phyloP scores from a whole-genome alignment of 192 early-diverging fungal genomes.

The Radiomyces spectabilis region DNA sequence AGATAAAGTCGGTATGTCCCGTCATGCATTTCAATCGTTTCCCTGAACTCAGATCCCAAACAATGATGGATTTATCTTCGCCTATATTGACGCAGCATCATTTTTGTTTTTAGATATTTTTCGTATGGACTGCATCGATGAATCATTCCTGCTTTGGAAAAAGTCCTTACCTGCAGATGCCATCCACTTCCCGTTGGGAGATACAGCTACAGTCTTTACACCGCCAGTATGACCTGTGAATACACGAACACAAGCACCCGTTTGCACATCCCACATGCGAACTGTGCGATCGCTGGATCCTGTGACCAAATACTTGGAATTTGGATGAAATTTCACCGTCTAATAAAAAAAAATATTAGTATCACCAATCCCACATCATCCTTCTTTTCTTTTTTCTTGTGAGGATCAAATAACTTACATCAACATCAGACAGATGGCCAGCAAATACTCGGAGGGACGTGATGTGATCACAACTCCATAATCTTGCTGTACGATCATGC shows the following conservation, averaged over 20 bases:
- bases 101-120: too few species aligned
- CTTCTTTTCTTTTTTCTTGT: neutral
- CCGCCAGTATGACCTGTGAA: constrained; percentile 83
- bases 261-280: constrained; percentile 89
- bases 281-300: constrained; percentile 84
- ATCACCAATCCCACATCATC: neutral
- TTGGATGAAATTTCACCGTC: constrained; percentile 94
- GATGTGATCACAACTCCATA: constrained; percentile 97
- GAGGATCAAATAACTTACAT: constrained; percentile 45
- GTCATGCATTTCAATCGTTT: constrained; percentile 73
- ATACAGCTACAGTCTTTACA: constrained; percentile 79
- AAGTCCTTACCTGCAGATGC: constrained; percentile 70
- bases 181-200: constrained; percentile 85
- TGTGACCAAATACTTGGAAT: constrained; percentile 88
- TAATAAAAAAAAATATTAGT: neutral
- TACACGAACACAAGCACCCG: constrained; percentile 81
- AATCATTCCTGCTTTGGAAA: too few species aligned
- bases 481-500: constrained; percentile 89
- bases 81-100: too few species aligned
- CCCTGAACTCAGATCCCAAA: constrained; percentile 92
- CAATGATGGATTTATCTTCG: constrained; percentile 66
- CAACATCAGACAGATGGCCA: constrained; percentile 96
- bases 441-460: constrained; percentile 95
- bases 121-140: too few species aligned
- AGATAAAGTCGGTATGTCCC: constrained; percentile 79